Base-by-base conservation (phyloP, 177 flowering plant genomes). In the Tripterygium wilfordii region DNA sequence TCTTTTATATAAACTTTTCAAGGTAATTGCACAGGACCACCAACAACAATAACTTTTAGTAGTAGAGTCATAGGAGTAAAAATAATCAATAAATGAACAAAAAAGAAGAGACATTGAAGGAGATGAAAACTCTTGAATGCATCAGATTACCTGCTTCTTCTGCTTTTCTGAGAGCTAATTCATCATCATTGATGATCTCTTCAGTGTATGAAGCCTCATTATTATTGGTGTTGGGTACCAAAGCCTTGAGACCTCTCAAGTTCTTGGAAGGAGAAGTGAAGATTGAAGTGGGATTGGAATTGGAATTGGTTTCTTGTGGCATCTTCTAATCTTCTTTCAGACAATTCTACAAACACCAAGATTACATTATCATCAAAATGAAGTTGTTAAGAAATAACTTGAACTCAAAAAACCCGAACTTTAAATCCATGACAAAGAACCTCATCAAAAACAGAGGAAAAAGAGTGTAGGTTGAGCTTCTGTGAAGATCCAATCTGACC, bases 111-210 rank as follows among this genome's bases (percentile, higher is more conserved):
- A n/a, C n/a, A n/a, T n/a, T n/a, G n/a, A n/a, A n/a, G n/a, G n/a
- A n/a, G n/a, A n/a, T n/a, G n/a, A n/a, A n/a, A n/a, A n/a, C n/a
- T n/a, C n/a, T n/a, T n/a, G n/a, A n/a, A n/a, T n/a, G n/a, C n/a
- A n/a, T n/a, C n/a, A n/a, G n/a, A n/a, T n/a, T 40, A 79, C 85
- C 85, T 69, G 85, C 75, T 69, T 64, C 69, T 58, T 49, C 77
- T n/a, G 85, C 82, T 67, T 76, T 76, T 48, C 85, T 49, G 5
- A 53, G 76, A 56, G 85, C 85, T 36, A 79, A 64, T 43, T 76
- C 76, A 48, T 56, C 29, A 54, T 79, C 85, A 31, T 69, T 60
- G 66, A 73, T 63, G 4, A 66, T 57, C 49, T 74, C 83, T 4
- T 74, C 74, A 5, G 51, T 32, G 35, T 30, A 27, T 2, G 52